Conservation (phyloP, 495 filamentous ascomycete species). For the Lasiosphaeriaceae sp. region DNA sequence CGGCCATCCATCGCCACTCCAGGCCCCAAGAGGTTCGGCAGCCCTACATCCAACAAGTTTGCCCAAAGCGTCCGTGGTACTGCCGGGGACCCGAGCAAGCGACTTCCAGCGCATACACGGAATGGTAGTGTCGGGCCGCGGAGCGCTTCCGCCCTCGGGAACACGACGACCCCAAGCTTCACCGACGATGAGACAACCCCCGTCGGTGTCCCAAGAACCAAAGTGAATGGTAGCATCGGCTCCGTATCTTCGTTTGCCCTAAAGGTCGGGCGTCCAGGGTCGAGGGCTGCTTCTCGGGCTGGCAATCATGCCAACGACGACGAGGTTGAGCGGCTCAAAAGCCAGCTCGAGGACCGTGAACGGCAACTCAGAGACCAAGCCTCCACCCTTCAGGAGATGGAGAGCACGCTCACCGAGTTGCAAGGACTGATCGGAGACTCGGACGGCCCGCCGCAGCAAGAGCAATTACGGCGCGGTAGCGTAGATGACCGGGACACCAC, state of each 20-base stretch:
- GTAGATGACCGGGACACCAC: slow-evolving; percentile 74
- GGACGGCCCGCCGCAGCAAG: slow-evolving; percentile 35
- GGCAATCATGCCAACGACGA: slow-evolving; percentile 48
- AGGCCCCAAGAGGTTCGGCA: slow-evolving; percentile 54
- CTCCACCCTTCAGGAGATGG: slow-evolving; percentile 77
- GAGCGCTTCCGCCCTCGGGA: slow-evolving; percentile 50
- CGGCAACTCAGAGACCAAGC: slow-evolving; percentile 84
- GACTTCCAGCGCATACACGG: slow-evolving; percentile 36
- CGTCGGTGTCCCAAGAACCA: slow-evolving; percentile 47
- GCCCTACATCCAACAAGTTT: slow-evolving; percentile 65
- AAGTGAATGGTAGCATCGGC: slow-evolving; percentile 44
- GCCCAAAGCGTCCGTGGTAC: slow-evolving; percentile 58
- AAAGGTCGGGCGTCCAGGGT: slow-evolving; percentile 43
- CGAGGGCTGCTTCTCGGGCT: slow-evolving; percentile 34
- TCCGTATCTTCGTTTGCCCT: slow-evolving; percentile 45
- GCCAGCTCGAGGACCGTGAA: slow-evolving; percentile 78
- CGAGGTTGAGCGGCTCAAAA: slow-evolving; percentile 61
- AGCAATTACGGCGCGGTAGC: slow-evolving; percentile 39
- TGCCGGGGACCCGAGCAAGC: slow-evolving; percentile 55
- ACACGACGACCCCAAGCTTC: slow-evolving; percentile 32
- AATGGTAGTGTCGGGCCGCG: slow-evolving; percentile 51
- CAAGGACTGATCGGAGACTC: slow-evolving; percentile 62
- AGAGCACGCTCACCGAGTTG: slow-evolving; percentile 68
- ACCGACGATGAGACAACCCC: slow-evolving; percentile 59
- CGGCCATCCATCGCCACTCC: slow-evolving; percentile 54